phyloP scores from a whole-genome alignment of 2,329 filamentous ascomycete species.

The Phaeosphaeria sp. region DNA sequence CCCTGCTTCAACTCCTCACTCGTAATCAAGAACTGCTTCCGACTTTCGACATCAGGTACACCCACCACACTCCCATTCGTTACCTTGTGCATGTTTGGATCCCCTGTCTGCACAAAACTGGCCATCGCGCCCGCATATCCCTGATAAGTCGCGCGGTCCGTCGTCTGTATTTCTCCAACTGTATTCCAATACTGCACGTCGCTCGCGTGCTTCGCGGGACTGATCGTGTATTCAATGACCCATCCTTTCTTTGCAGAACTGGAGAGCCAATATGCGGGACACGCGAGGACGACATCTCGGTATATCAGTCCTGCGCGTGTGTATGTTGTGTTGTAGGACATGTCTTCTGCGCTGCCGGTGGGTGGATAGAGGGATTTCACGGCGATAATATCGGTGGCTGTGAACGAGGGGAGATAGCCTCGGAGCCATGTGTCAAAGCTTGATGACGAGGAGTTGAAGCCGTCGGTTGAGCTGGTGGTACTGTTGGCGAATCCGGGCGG shows the following conservation, averaged over 20 bases:
- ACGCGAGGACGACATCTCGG: slow-evolving; percentile 65
- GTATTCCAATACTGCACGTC: slow-evolving; percentile 65
- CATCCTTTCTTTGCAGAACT: slow-evolving; percentile 56
- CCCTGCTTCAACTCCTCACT: slow-evolving; percentile 54
- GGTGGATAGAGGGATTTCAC: slow-evolving; percentile 58
- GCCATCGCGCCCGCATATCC: slow-evolving; percentile 66
- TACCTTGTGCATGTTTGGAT: slow-evolving; percentile 65
- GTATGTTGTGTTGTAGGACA: slow-evolving; percentile 59
- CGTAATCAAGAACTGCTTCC: slow-evolving; percentile 60
- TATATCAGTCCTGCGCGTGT: slow-evolving; percentile 64
- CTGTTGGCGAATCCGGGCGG: slow-evolving; percentile 55
- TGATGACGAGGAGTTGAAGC: slow-evolving; percentile 58
- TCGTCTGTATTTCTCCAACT: slow-evolving; percentile 59
- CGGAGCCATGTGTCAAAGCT: slow-evolving; percentile 62
- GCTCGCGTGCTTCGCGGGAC: slow-evolving; percentile 64
- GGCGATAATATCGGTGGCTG: slow-evolving; percentile 45
- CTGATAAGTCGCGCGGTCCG: slow-evolving; percentile 61
- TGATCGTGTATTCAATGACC: slow-evolving; percentile 66
- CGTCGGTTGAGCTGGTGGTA: slow-evolving; percentile 33
- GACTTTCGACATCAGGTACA: slow-evolving; percentile 54
- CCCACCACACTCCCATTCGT: slow-evolving; percentile 53
- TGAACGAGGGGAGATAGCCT: slow-evolving; percentile 61
- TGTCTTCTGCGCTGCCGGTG: slow-evolving; percentile 55
- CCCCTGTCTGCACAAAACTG: slow-evolving; percentile 65
- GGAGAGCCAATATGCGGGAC: slow-evolving; percentile 65